Evolutionary conservation across 1,284 basidiomycete species (phyloP), one percentile per base, ranked within the genome.

Genomic region (Cerrena zonata): DNA sequence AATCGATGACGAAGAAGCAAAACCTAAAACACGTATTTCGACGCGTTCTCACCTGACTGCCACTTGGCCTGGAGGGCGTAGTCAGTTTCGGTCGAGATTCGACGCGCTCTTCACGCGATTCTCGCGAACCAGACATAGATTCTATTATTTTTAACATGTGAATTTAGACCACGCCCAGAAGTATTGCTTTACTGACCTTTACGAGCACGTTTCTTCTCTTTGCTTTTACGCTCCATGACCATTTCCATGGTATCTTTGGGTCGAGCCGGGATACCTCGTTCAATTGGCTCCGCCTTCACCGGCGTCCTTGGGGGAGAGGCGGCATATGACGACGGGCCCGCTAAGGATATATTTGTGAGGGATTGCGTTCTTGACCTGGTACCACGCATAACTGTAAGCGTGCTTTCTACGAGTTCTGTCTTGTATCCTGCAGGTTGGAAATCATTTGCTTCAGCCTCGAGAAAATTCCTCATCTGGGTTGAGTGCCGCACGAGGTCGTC

Each of bases 391-490:
- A 10, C 21, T 18, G 10, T 13, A 71, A 65, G 37, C 73, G 66
- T 18, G 69, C 68, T 48, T 63, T 37, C 30, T 15, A 3, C 51
- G 24, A 11, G 36, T 43, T 7, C 51, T 49, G 12, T 49, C 45
- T 3, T 58, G n/a, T n/a, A n/a, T n/a, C n/a, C n/a, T n/a, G n/a
- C n/a, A 72, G 73, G 63, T 50, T 65, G 61, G 23, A 38, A 22
- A 34, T 40, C 24, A 38, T 37, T 37, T 23, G 70, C 68, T 58
- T 82, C 75, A 21, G 79, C 67, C 25, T 78, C 80, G 53, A 88
- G 71, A 68, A 86, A 86, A 53, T 81, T 77, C 48, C 85, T 79
- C 85, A 88, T 88, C 62, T 86, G 77, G 65, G 80, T 74, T 58
- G 79, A 84, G 60, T 77, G 82, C 61, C 76, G 74, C 57, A 73